Percentiles rank a stretch among this genome's conserved stretches.
Conservation (phyloP, 768 basidiomycete genomes). For the Omphalotus guepiniiformis region DNA sequence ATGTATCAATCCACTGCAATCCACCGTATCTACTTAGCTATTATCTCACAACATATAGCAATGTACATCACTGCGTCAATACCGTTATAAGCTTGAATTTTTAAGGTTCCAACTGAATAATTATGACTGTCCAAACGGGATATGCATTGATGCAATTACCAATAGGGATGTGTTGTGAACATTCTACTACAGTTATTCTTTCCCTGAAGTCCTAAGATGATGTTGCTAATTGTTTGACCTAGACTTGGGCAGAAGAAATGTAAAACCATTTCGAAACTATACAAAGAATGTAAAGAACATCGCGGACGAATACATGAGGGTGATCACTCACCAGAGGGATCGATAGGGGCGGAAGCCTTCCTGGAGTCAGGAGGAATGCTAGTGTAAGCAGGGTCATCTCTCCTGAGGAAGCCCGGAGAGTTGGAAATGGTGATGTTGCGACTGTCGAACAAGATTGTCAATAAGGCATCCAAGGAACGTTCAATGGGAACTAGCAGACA, state of each 20-base stretch:
- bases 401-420: conserved; percentile 64
- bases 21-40: too few relatives aligned
- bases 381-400: conserved; percentile 60
- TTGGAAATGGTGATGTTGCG: conserved; percentile 74
- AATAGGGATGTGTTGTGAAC: neutral
- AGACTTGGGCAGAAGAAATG: conserved; percentile 86
- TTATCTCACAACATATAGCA: neutral
- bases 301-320: neutral
- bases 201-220: neutral
- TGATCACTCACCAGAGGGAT: conserved; percentile 73
- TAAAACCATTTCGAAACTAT: conserved; percentile 92
- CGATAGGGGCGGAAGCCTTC: conserved; percentile 83
- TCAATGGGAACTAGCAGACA: conserved; percentile 50
- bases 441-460: conserved; percentile 36
- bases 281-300: conserved; percentile 4
- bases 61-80: conserved; percentile 1
- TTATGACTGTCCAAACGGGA: too few relatives aligned
- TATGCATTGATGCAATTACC: neutral
- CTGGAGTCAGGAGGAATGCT: conserved; percentile 73
- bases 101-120: neutral
- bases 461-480: neutral
- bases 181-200: neutral
- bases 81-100: neutral
- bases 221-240: conserved; percentile 12
- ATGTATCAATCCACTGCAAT: neutral